These are phyloP conservation scores for Fraxinus excelsior DNA, from an alignment of 257 asterid species.

Conservation along the genomic window DNA sequence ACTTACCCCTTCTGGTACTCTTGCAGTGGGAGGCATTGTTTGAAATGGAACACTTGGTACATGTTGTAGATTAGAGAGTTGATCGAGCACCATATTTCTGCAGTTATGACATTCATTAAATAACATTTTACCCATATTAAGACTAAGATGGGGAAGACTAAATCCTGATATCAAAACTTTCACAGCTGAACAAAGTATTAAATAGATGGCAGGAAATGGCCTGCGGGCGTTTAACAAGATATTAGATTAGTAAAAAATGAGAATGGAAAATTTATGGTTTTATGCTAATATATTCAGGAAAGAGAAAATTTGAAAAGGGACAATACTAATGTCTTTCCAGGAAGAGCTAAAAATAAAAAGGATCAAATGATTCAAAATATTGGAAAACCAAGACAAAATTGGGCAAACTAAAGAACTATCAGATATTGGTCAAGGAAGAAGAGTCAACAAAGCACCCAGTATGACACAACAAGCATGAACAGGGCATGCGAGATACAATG, in stretches of 20 bases:
- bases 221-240: not conserved
- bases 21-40: slow-evolving; percentile 57
- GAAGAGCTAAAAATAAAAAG: too few relatives aligned
- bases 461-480: too few relatives aligned
- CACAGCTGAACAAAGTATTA: not conserved
- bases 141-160: not conserved
- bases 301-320: too few relatives aligned
- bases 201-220: not conserved
- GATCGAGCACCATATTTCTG: slow-evolving; percentile 79
- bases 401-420: too few relatives aligned
- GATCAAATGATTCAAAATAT: too few relatives aligned
- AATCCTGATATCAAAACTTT: not conserved
- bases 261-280: not conserved
- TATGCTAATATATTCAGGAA: too few relatives aligned
- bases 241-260: not conserved
- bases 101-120: slow-evolving; percentile 31
- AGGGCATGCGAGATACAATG: too few relatives aligned
- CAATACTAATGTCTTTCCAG: too few relatives aligned
- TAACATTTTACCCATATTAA: not conserved
- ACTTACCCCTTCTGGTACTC: slow-evolving; percentile 78
- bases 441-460: too few relatives aligned
- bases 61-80: slow-evolving; percentile 70
- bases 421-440: too few relatives aligned
- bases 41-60: slow-evolving; percentile 87
- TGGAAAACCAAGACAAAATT: too few relatives aligned